Conservation (phyloP, 179 eudicot species). For the Beta macrorhiza region DNA sequence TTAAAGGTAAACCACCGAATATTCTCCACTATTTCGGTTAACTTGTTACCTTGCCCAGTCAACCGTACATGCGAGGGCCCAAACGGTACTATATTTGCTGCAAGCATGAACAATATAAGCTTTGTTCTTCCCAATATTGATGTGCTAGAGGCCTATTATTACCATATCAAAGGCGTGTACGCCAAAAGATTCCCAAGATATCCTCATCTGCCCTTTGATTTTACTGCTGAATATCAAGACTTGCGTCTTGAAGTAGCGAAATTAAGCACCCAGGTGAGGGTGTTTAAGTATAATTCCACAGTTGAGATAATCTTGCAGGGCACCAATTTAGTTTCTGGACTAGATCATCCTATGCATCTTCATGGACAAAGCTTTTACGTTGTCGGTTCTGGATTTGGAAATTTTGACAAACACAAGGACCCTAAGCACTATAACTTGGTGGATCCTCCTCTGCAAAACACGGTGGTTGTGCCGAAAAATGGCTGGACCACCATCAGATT, state of each 20-base stretch:
- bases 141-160: slow-evolving; percentile 46
- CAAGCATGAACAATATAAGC: slow-evolving; percentile 54
- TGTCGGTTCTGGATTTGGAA: slow-evolving; percentile 48
- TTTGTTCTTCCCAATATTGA: slow-evolving; percentile 37
- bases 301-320: slow-evolving; percentile 39
- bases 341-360: slow-evolving; percentile 57
- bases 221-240: slow-evolving; percentile 33
- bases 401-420: slow-evolving; percentile 36
- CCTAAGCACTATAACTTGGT: slow-evolving; percentile 38
- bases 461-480: slow-evolving; percentile 32
- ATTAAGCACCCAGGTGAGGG: slow-evolving; percentile 29
- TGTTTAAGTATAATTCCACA: slow-evolving; percentile 26
- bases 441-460: slow-evolving; percentile 47
- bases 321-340: slow-evolving; percentile 28
- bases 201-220: slow-evolving; percentile 41
- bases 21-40: slow-evolving; percentile 39
- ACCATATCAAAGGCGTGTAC: slow-evolving; percentile 39
- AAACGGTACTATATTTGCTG: slow-evolving; percentile 38
- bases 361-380: slow-evolving; percentile 59
- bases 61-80: slow-evolving; percentile 40
- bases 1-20: slow-evolving; percentile 17
- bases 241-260: slow-evolving; percentile 19
- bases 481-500: slow-evolving; percentile 46
- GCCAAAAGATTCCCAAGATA: slow-evolving; percentile 30
- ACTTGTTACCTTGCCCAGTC: slow-evolving; percentile 32